Evolutionary conservation across 2,329 filamentous ascomycete genomes (phyloP).

Genomic region (Penicillium decumbens): DNA sequence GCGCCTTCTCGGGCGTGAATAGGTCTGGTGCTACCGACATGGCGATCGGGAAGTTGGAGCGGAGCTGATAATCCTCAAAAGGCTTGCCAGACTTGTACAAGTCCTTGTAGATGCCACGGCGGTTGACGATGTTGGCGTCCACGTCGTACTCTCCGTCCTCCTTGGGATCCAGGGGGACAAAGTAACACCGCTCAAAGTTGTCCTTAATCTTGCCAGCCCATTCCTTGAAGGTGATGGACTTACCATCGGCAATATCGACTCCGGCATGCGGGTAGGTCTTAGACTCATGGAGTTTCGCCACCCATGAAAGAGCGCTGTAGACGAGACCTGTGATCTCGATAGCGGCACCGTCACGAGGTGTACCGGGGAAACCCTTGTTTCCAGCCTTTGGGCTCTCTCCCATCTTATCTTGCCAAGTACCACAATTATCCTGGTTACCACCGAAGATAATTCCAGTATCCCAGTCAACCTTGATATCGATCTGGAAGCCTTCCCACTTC

Average conservation of each 20-base stretch:
- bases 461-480: slow-evolving; percentile 90
- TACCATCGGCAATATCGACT: slow-evolving; percentile 62
- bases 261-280: slow-evolving; percentile 69
- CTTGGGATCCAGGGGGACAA: slow-evolving; percentile 63
- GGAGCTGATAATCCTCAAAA: slow-evolving; percentile 95
- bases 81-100: slow-evolving; percentile 89
- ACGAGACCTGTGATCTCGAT: slow-evolving; percentile 91
- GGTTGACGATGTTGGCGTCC: slow-evolving; percentile 73
- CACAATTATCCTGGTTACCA: slow-evolving; percentile 90
- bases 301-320: slow-evolving; percentile 84
- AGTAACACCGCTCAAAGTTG: slow-evolving; percentile 92
- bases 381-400: slow-evolving; percentile 89
- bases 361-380: slow-evolving; percentile 89
- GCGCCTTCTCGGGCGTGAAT: slow-evolving; percentile 73
- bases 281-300: slow-evolving; percentile 60
- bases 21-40: slow-evolving; percentile 91
- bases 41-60: slow-evolving; percentile 88
- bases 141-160: slow-evolving; percentile 77
- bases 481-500: slow-evolving; percentile 85
- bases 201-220: slow-evolving; percentile 77
- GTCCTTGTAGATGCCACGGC: slow-evolving; percentile 96
- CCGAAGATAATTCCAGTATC: slow-evolving; percentile 85
- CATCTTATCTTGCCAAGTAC: slow-evolving; percentile 99
- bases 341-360: slow-evolving; percentile 91
- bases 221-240: slow-evolving; percentile 63